phyloP scores from a whole-genome alignment of 257 asterid genomes.

The Craterostigma plantagineum region DNA sequence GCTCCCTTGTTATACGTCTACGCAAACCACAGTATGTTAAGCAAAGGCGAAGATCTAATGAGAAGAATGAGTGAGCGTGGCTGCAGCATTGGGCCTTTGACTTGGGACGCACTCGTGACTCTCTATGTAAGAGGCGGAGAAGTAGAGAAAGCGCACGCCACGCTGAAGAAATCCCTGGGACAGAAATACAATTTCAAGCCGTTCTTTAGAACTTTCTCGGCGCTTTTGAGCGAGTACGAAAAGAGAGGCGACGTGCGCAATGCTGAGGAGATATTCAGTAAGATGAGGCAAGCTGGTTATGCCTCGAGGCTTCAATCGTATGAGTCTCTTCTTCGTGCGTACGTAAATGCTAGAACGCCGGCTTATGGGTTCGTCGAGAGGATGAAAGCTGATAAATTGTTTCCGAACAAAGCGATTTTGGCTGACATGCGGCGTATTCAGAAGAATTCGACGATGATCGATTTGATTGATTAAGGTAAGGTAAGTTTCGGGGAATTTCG shows the following conservation, averaged over 20 bases:
- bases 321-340: constrained; percentile 36
- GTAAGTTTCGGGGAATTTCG: too few relatives aligned
- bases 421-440: too few relatives aligned
- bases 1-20: constrained; percentile 28
- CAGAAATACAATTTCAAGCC: constrained; percentile 22
- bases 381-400: constrained; percentile 40
- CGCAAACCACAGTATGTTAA: constrained; percentile 41
- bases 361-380: constrained; percentile 49
- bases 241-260: constrained; percentile 58
- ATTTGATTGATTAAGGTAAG: too few relatives aligned
- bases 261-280: constrained; percentile 44
- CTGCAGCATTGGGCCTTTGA: constrained; percentile 17
- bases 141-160: constrained; percentile 45
- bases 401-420: constrained; percentile 28
- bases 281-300: constrained; percentile 40
- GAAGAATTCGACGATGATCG: too few relatives aligned
- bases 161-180: constrained; percentile 33
- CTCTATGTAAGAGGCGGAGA: constrained; percentile 56
- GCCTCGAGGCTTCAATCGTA: constrained; percentile 17
- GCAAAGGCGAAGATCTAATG: constrained; percentile 54
- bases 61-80: constrained; percentile 34
- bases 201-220: constrained; percentile 20
- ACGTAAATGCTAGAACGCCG: constrained; percentile 44
- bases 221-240: constrained; percentile 41
- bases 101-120: constrained; percentile 66